Evolutionary conservation across 1,284 basidiomycete species (phyloP).

Genomic region (Trametes sp.): DNA sequence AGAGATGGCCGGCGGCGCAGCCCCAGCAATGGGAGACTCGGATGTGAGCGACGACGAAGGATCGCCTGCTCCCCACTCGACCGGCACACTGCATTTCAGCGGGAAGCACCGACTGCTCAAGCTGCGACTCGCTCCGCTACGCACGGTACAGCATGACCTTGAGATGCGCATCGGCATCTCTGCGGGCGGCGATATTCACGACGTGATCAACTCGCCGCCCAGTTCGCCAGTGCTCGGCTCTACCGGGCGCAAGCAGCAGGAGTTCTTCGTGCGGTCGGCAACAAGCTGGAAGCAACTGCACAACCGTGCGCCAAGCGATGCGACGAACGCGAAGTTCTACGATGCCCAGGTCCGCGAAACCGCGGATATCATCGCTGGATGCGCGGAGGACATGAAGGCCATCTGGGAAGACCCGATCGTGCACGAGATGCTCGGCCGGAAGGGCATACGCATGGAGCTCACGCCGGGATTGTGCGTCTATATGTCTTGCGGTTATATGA

Average conservation of each 20-base stretch:
- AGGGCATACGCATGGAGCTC: conserved; percentile 59
- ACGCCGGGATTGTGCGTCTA: conserved; percentile 69
- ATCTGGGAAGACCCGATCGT: conserved; percentile 68
- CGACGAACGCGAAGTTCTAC: conserved; percentile 41
- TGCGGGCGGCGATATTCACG: conserved; percentile 42
- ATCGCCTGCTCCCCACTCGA: conserved; percentile 7
- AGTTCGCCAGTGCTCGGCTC: conserved; percentile 35
- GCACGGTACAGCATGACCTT: conserved; percentile 63
- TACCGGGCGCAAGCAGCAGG: conserved; percentile 43
- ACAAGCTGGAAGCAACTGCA: conserved; percentile 65
- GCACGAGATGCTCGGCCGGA: conserved; percentile 55
- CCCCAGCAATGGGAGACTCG: conserved; percentile 20
- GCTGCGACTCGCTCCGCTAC: conserved; percentile 63
- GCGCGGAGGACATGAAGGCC: conserved; percentile 64
- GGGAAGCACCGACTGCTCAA: conserved; percentile 68
- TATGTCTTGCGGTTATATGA: background rate
- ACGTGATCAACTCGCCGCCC: conserved; percentile 37
- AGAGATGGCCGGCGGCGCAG: conserved; percentile 53
- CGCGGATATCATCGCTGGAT: conserved; percentile 60
- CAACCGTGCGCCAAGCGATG: conserved; percentile 54
- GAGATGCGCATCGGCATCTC: conserved; percentile 66
- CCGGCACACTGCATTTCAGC: conserved; percentile 52
- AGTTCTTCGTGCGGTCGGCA: conserved; percentile 64
- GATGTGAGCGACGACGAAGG: conserved; percentile 27
- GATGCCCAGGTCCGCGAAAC: conserved; percentile 54